Evolutionary conservation across 148 eudicot genomes (phyloP), one percentile per base, ranked within the genome.

Genomic region (Diospyros kaki): DNA sequence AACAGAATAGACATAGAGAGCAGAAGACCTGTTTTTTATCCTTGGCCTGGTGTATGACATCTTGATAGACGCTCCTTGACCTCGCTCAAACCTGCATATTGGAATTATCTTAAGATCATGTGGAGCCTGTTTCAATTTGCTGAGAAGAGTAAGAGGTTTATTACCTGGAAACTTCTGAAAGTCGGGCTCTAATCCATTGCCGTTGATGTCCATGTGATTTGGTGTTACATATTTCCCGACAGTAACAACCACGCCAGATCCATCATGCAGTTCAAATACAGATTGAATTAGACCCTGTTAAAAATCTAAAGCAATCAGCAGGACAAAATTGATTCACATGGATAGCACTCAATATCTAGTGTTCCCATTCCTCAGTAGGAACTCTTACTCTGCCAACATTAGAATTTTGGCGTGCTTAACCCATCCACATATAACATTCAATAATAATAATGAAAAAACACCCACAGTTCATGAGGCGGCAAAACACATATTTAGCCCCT

Each of bases 181-280:
- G 83, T 94, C 98, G 6, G 98, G 97, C 74, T 89, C 91, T 55
- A 94, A 79, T 63, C 98, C 98, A 46, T 94, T 89, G 68, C 97
- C 97, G 73, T 91, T 91, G 81, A 94, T 94, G 86, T 94, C 98
- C 72, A 77, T 75, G 79, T 89, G 94, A 9, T 84, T 87, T 46
- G 97, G 97, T 56, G 98, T 91, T 68, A 88, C 94, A 79, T 94
- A 94, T 87, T 94, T 94, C 51, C 98, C 97, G 59, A 91, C 76
- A 18, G 98, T 94, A 75, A 94, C 91, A 54, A 90, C 95, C 75
- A 94, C 86, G 7, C 98, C 98, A 48, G 98, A 94, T 74, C 98
- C 98, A 86, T 94, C 98, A 82, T 81, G 89, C 40, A 94, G 94
- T 80, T 94, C 98, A 88, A 89, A 94, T 18, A 94, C 98, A 64